Evolutionary conservation across 352 stramenopile species (phyloP).

Genomic region (Phytophthora litchii): DNA sequence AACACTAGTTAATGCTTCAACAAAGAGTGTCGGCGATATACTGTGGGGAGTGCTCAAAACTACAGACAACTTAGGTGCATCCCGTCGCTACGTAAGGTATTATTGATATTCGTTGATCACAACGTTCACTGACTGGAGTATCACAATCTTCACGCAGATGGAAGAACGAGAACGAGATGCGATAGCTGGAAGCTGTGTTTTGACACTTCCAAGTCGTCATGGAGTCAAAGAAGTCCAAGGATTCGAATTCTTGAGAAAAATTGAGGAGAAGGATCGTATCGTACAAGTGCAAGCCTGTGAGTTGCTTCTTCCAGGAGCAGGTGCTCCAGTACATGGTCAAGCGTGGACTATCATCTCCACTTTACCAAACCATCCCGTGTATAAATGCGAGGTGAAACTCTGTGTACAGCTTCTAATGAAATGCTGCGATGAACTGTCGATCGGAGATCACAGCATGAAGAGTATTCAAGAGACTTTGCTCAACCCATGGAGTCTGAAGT

Average conservation of each 20-base stretch:
- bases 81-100: too few species aligned
- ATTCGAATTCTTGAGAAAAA: slow-evolving; percentile 12
- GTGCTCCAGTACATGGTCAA: background rate
- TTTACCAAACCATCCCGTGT: background rate
- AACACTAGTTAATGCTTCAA: too few species aligned
- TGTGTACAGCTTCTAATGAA: slow-evolving; percentile 18
- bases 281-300: slow-evolving; percentile 11
- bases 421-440: too few species aligned
- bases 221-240: background rate
- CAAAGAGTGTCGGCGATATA: too few species aligned
- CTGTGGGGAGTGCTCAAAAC: too few species aligned
- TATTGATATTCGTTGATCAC: too few species aligned
- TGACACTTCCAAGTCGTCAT: slow-evolving; percentile 2
- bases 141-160: too few species aligned
- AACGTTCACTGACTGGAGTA: too few species aligned
- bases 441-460: too few species aligned
- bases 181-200: slow-evolving; percentile 7
- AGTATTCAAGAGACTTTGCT: too few species aligned
- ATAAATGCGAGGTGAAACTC: slow-evolving; percentile 6
- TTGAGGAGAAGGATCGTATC: slow-evolving; percentile 4
- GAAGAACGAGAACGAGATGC: slow-evolving; percentile 2
- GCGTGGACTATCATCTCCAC: slow-evolving; percentile 16
- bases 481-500: too few species aligned
- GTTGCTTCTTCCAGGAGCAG: slow-evolving; percentile 8
- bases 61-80: too few species aligned